Conservation (phyloP, 1,284 basidiomycete species). For the Irpex sp. region DNA sequence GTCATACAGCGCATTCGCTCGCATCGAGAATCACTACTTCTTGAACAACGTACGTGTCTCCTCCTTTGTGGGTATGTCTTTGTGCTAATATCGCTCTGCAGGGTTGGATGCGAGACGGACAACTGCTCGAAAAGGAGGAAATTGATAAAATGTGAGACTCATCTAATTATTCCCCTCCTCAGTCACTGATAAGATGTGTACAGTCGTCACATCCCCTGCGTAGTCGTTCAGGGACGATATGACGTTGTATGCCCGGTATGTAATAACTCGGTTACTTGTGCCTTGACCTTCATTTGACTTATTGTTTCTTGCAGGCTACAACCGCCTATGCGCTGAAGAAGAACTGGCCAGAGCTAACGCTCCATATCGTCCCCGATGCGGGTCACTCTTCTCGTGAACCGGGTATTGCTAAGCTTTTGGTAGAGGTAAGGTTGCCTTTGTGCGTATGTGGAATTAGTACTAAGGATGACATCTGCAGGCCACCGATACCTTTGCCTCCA, state of each 20-base stretch:
- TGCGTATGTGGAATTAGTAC: not conserved
- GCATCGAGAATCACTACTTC: constrained; percentile 94
- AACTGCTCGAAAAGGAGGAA: constrained; percentile 78
- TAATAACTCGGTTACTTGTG: constrained; percentile 2
- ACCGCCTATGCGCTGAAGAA: constrained; percentile 81
- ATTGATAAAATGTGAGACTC: constrained; percentile 83
- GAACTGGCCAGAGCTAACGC: constrained; percentile 77
- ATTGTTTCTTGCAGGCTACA: constrained; percentile 45
- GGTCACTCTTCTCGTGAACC: constrained; percentile 86
- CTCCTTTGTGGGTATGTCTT: no score
- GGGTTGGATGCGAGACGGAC: constrained; percentile 91
- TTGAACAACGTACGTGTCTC: constrained; percentile 65
- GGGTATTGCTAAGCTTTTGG: constrained; percentile 70
- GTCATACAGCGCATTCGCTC: constrained; percentile 65
- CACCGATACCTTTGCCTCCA: constrained; percentile 25
- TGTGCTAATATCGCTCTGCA: constrained; percentile 18
- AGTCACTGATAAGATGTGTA: constrained; percentile 4
- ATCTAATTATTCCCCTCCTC: not conserved
- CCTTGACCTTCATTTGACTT: constrained; percentile 3
- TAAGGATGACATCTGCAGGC: constrained; percentile 18
- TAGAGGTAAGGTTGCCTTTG: constrained; percentile 47
- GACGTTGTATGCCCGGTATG: constrained; percentile 77
- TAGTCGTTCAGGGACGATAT: constrained; percentile 86
- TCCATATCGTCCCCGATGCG: constrained; percentile 85
- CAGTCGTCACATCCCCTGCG: constrained; percentile 82